Evolutionary conservation across 768 basidiomycete genomes (phyloP), one percentile per base, ranked within the genome.

Genomic region (Termitomyces heimii): DNA sequence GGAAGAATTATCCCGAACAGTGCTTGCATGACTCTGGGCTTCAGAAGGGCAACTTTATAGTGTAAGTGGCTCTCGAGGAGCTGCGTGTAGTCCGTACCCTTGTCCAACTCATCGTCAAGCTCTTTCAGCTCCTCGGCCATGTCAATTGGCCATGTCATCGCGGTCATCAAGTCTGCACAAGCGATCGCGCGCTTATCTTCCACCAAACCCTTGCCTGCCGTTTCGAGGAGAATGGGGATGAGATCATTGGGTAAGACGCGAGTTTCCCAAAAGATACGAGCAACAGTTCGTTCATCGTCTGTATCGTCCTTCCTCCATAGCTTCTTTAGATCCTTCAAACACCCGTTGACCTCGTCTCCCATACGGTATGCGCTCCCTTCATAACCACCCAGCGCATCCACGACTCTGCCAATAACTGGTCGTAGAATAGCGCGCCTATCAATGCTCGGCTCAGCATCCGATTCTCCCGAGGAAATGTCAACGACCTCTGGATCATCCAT

Each of bases 81-180:
- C 58, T 88, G 85, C 0, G 93, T 93, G 71, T 94, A 98, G 69
- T 99, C 97, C 16, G 92, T 84, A 18, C 86, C 84, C 59, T 81
- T 83, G 70, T 91, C 90, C 20, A 83, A 63, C 39, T 88, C 90
- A 44, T 94, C 90, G 67, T 89, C 87, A 54, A 98, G 83, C 66
- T 98, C 97, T 64, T 89, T 90, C 61, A 99, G 77, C 71, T 98
- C 97, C 65, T 92, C 90, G 0, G 93, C 90, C 60, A 98, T 77
- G 70, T 98, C 92, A 54, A 99, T 96, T 0, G 97, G 97, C 97
- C 97, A 99, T 1, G 96, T 98, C 91, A 99, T 92, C 0, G 95
- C 94, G 0, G 93, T 91, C 68, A 98, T 86, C 24, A 99, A 76
- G 68, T 98, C 97, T 8, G 85, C 87, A 61, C 87, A 89, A 0